Conservation (phyloP, 345 rosid species). For the Limnanthes douglasii region DNA sequence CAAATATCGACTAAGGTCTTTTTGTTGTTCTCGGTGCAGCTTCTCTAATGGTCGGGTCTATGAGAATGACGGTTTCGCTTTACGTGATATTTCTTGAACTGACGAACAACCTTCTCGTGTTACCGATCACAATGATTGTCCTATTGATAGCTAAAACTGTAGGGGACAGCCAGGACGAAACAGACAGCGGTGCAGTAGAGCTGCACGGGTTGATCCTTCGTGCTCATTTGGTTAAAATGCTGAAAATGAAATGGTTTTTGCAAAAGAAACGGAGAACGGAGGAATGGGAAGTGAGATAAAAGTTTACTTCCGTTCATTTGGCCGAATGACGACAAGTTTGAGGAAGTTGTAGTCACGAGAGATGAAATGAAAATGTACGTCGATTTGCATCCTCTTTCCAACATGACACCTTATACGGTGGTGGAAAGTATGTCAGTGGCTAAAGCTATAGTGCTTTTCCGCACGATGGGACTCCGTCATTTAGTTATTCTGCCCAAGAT, state of each 20-base stretch:
- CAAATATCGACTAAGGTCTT: conserved; percentile 74
- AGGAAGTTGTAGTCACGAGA: conserved; percentile 46
- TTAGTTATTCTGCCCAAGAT: conserved; percentile 62
- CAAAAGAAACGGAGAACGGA: conserved; percentile 62
- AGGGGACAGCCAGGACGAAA: conserved; percentile 59
- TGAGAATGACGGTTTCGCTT: conserved; percentile 97
- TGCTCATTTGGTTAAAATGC: conserved; percentile 52
- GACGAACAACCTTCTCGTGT: conserved; percentile 76
- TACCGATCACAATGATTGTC: conserved; percentile 82
- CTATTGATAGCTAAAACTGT: conserved; percentile 80
- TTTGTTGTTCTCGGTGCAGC: conserved; percentile 98
- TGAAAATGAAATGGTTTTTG: conserved; percentile 79
- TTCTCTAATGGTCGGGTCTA: conserved; percentile 86
- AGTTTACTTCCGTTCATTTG: conserved; percentile 61
- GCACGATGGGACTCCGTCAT: conserved; percentile 72
- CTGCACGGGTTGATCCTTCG: conserved; percentile 71
- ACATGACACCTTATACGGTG: conserved; percentile 80
- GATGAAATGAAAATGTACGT: conserved; percentile 78
- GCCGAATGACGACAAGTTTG: conserved; percentile 54
- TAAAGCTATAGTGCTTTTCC: conserved; percentile 77
- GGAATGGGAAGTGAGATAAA: conserved; percentile 74
- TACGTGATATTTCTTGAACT: conserved; percentile 92
- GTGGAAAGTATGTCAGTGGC: conserved; percentile 83
- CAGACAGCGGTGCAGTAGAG: conserved; percentile 23
- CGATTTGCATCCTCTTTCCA: conserved; percentile 81